Evolutionary conservation across 371 early-diverging fungal genomes (phyloP), one percentile per base, ranked within the genome.

Genomic region (Mortierella sp.): DNA sequence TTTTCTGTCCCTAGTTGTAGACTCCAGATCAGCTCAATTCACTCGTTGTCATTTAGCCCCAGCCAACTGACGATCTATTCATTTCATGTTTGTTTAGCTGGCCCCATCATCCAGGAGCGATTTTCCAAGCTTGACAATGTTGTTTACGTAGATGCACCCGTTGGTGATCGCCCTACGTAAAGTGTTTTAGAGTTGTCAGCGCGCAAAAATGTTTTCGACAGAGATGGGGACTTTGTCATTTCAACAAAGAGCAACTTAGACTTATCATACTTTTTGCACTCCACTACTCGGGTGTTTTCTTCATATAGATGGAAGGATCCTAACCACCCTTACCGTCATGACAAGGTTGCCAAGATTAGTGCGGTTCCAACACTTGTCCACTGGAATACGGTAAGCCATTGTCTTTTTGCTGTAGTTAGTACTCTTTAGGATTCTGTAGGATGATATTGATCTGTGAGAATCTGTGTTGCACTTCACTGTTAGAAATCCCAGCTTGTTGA

Each of bases 281-380:
- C 1, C 19, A 17, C 45, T 43, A 37, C 45, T 51, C 26, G 51
- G 3, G 6, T 28, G 19, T 54, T 22, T 31, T 23, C 15, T 43
- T 26, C 26, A 23, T 13, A 58, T 68, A 87, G 86, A 23, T 90
- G 90, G 90, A 90, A 87, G 82, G 84, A 86, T n/a, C 70, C 79
- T 13, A 66, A 63, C 19, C 84, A 88, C 64, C 84, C 83, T 66
- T 86, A 86, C 43, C 89, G 89, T 55, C 75, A 75, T 23, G 83
- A 84, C 51, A 61, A 53, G 17, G 64, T 66, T 13, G 85, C 83
- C 77, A 66, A 77, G 31, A 72, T 90, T 22, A 73, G 75, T 64
- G 86, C 87, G 23, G 86, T 90, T 43, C 90, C 90, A 26, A 90
- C 90, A 43, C 77, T 90, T 29, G 84, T 82, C 72, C 86, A 85